Evolutionary conservation across 768 basidiomycete genomes (phyloP), one percentile per base, ranked within the genome.

Genomic region (Hygrophorus russula): DNA sequence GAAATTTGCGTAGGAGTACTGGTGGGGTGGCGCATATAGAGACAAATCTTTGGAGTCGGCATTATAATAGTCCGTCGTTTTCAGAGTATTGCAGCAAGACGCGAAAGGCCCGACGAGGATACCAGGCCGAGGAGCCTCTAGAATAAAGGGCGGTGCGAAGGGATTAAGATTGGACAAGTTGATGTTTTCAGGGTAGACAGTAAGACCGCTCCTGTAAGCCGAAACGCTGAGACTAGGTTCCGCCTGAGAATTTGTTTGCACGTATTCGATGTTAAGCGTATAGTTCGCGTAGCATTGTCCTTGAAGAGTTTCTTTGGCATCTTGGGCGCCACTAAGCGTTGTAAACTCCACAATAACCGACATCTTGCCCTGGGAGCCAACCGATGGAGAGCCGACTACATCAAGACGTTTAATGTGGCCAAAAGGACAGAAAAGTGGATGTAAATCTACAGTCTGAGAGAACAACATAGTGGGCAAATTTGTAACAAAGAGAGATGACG

Each of bases 361-460:
- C 29, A 73, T 65, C 31, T 67, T 70, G 39, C 65, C 67, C 42
- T 60, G 51, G 27, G 59, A 9, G 18, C 35, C 29, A 30, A 24
- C 18, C n/a, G 30, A 50, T 5, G 63, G 61, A 31, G 56, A 56
- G n/a, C 67, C 56, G 27, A 68, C 59, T 10, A 80, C 68, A 49
- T 74, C 72, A 42, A 86, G 68, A 42, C 73, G 73, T 53, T 77
- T 76, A 55, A 84, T 74, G 24, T 67, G 62, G 11, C 84, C 84
- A 53, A 79, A 87, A 17, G 84, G 84, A 57, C 67, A 74, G 46
- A 87, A 71, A 31, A 87, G 66, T n/a, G 83, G 83, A 40, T 81
- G 70, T 49, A 86, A 59, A 53, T 87, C 84, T 41, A 72, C 68
- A 36, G 65, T 59, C 54, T 80, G 73, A 44, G 80, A 74, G 57